Evolutionary conservation across 2,329 filamentous ascomycete species (phyloP).

Genomic region (Colletotrichum kahawae): DNA sequence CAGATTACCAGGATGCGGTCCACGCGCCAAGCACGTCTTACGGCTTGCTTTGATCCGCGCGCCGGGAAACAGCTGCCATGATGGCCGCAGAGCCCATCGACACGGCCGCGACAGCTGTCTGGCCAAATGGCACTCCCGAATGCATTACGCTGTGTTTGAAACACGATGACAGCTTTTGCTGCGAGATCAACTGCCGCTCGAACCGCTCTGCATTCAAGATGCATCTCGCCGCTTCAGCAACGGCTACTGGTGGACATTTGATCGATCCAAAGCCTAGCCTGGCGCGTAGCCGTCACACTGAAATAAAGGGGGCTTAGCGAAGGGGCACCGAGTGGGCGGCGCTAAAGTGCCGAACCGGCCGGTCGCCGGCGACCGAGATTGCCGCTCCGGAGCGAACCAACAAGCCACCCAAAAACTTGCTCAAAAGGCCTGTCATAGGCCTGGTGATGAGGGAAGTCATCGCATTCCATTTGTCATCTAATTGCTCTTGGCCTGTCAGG

Average conservation of each 20-base stretch:
- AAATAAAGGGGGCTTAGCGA: slow-evolving; percentile 3
- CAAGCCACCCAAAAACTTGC: not conserved
- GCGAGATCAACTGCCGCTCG: not conserved
- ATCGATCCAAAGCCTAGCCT: not conserved
- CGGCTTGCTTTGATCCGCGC: not conserved
- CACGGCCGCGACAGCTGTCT: not conserved
- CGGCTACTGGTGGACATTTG: not conserved
- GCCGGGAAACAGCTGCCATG: not conserved
- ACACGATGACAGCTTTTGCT: not conserved
- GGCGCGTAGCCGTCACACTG: not conserved
- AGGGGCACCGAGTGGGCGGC: not conserved
- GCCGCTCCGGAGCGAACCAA: not conserved
- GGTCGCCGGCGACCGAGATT: not conserved
- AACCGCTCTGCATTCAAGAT: not conserved
- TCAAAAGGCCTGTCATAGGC: not conserved
- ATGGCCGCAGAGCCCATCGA: not conserved
- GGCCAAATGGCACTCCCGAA: not conserved
- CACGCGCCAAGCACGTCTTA: not conserved
- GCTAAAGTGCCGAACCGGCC: slow-evolving; percentile 4
- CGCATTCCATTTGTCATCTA: not conserved
- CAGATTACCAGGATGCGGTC: not conserved
- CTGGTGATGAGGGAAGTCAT: not conserved
- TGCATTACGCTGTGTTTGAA: not conserved
- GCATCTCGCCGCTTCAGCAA: not conserved
- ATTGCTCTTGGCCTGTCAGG: not conserved